A percentile compares a stretch with the other conserved stretches of the same genome.
Conservation (phyloP, 2,329 filamentous ascomycete genomes). For the Epichloe scottii region DNA sequence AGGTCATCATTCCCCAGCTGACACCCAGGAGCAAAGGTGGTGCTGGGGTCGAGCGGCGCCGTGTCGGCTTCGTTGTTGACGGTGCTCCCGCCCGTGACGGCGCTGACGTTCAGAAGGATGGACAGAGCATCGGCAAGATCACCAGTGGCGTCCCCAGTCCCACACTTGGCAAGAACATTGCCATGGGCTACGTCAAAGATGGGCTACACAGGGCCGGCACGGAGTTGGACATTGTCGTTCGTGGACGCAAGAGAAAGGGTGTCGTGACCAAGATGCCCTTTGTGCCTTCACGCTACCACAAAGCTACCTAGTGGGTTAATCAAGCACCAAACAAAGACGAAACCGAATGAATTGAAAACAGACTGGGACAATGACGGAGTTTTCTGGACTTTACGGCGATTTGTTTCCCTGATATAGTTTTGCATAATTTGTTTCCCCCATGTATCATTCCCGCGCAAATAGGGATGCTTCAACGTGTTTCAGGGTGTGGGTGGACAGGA, state of each 20-base stretch:
- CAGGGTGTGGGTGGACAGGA: background rate
- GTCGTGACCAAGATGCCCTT: constrained; percentile 84
- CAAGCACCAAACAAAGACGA: background rate
- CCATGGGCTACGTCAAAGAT: constrained; percentile 84
- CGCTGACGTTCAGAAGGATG: constrained; percentile 58
- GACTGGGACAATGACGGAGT: background rate
- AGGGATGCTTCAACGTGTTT: constrained; percentile 12
- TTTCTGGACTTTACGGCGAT: background rate
- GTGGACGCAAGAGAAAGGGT: constrained; percentile 64
- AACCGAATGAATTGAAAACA: background rate
- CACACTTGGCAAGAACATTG: constrained; percentile 77
- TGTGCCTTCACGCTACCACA: constrained; percentile 62
- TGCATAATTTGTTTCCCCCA: too few relatives aligned
- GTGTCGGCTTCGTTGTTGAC: constrained; percentile 71
- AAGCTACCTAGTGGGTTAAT: constrained; percentile 4
- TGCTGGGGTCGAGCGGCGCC: constrained; percentile 53
- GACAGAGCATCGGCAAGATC: constrained; percentile 60
- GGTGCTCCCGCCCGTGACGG: constrained; percentile 87
- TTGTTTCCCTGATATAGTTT: background rate
- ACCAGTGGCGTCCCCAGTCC: constrained; percentile 89
- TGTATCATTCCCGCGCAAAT: constrained; percentile 9
- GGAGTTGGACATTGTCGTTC: constrained; percentile 63
- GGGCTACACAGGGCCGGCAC: constrained; percentile 77
- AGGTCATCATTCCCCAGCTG: constrained; percentile 65
- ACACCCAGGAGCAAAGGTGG: constrained; percentile 62